These are phyloP conservation scores for Aspergillus bridgeri DNA, from an alignment of 495 filamentous ascomycete genomes.

Conservation along the genomic window DNA sequence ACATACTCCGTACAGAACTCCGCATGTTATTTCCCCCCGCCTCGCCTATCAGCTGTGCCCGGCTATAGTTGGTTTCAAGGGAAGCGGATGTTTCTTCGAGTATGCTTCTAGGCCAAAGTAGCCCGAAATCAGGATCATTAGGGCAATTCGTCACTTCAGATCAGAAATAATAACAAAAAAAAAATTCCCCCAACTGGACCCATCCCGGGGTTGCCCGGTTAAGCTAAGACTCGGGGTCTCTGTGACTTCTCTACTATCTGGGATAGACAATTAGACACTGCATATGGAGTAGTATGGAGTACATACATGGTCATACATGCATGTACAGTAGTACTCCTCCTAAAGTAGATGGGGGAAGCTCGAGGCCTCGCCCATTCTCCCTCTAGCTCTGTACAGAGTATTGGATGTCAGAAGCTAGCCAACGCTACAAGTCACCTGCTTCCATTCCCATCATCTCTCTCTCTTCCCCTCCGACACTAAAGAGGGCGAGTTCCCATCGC, in stretches of 20 bases:
- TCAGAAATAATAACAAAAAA: not conserved
- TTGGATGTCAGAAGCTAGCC: too few species aligned
- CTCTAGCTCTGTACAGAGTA: too few species aligned
- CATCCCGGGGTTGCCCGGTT: not conserved
- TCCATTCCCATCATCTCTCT: constrained; percentile 1
- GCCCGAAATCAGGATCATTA: not conserved
- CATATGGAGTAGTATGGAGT: not conserved
- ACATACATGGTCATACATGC: not conserved
- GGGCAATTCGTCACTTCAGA: not conserved
- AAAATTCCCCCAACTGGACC: not conserved
- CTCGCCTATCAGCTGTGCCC: not conserved
- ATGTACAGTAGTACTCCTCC: too few species aligned
- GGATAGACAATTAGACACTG: too few species aligned
- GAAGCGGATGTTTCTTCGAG: not conserved
- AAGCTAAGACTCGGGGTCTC: not conserved
- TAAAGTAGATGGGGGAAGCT: not conserved
- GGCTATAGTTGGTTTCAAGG: not conserved
- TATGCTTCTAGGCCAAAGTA: not conserved
- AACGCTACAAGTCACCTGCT: not conserved
- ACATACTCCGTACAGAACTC: too few species aligned
- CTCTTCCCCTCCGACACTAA: not conserved
- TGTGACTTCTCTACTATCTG: not conserved
- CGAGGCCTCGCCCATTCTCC: not conserved
- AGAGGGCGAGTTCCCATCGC: not conserved
- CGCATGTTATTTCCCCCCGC: too few species aligned